phyloP scores from a whole-genome alignment of 1,284 basidiomycete genomes.

The Cerrena zonata region DNA sequence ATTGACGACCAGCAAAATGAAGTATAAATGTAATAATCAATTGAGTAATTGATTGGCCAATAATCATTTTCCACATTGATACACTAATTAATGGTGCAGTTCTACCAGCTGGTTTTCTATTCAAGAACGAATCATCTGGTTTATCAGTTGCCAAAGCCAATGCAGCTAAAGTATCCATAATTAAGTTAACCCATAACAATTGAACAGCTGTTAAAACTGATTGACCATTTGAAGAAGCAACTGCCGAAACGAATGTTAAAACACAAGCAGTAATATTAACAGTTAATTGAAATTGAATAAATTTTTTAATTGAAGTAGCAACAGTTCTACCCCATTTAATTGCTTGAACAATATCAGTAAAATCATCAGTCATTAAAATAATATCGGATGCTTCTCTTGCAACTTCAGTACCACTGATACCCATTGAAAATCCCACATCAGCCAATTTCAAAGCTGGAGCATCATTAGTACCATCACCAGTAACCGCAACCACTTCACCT shows the following conservation, averaged over 20 bases:
- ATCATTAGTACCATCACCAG: slow-evolving; percentile 97
- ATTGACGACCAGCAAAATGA: too few relatives aligned
- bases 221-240: slow-evolving; percentile 71
- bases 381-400: slow-evolving; percentile 99
- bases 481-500: slow-evolving; percentile 93
- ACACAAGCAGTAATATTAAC: slow-evolving; percentile 94
- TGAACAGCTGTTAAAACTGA: slow-evolving; percentile 92
- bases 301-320: slow-evolving; percentile 95
- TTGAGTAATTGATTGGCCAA: too few relatives aligned
- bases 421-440: slow-evolving; percentile 95
- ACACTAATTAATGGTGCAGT: too few relatives aligned
- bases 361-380: slow-evolving; percentile 98
- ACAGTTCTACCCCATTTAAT: slow-evolving; percentile 99
- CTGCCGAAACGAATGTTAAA: slow-evolving; percentile 88
- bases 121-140: too few relatives aligned
- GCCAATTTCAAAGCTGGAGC: slow-evolving; percentile 94
- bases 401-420: slow-evolving; percentile 95
- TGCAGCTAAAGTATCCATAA: slow-evolving; percentile 97
- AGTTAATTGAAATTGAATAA: slow-evolving; percentile 95
- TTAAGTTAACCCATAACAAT: slow-evolving; percentile 93
- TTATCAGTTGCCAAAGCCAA: slow-evolving; percentile 95
- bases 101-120: too few relatives aligned
- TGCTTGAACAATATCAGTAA: slow-evolving; percentile 93
- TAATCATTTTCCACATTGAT: too few relatives aligned
- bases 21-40: too few relatives aligned